Evolutionary conservation across 768 basidiomycete species (phyloP), one percentile per base, ranked within the genome.

Genomic region (Phanerodontia chrysosporium): DNA sequence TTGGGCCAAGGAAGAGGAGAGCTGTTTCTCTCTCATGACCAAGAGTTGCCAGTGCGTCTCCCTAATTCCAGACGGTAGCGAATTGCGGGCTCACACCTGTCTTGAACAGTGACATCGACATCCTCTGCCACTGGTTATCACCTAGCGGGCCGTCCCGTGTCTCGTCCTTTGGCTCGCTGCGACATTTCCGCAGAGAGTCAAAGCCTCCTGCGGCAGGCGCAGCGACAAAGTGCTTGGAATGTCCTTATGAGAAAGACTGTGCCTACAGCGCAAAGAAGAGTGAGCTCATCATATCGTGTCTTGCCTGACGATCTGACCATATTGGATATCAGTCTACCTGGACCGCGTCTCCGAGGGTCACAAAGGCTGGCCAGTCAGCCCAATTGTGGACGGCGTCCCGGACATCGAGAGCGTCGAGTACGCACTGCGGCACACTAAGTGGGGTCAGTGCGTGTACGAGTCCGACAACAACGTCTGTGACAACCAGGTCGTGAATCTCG

Each of bases 401-500:
- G 93, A 95, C 67, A 88, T 95, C 48, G 93, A 95, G 74, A 94
- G 88, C 69, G 76, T 95, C 58, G 85, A 84, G 0, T 79, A 80
- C 1, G 92, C 89, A 0, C 75, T 95, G n/a, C 78, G 75, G 49
- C 75, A 72, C 3, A 85, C 88, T 2, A 84, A 87, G 18, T 94
- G 93, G 59, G 93, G 93, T 0, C 73, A 76, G 57, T 95, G 93
- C 66, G 92, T 92, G 6, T 95, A 95, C 69, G 91, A 93, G 68
- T 80, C 83, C 55, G 76, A 80, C 45, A 95, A 95, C 68, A 88
- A 95, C 67, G 92, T 95, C 49, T 91, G 89, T 65, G 92, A 95
- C 72, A 86, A 95, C 64, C 92, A 95, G 73, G 88, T 95, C 48
- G 93, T 95, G 62, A 95, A 93, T 69, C 72, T 95, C 57, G 89